phyloP scores from a whole-genome alignment of 1,139 yeast genomes.

The Pneumocystis canis region DNA sequence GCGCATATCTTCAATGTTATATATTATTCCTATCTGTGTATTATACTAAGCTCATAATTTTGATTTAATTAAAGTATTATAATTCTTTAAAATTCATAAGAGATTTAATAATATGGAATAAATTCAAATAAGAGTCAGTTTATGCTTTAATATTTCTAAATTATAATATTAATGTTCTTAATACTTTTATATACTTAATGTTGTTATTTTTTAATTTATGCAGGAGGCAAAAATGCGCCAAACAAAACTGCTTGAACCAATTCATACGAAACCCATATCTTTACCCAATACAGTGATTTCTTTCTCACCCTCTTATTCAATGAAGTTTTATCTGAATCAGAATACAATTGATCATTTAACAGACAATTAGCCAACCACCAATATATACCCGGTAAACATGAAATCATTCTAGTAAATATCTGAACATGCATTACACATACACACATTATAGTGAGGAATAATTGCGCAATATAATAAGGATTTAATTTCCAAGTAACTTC shows the following conservation, averaged over 20 bases:
- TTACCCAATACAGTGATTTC: background rate
- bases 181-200: background rate
- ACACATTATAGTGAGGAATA: conserved; percentile 5
- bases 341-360: background rate
- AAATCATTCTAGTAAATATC: conserved; percentile 1
- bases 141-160: background rate
- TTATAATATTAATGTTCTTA: background rate
- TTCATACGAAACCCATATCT: background rate
- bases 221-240: conserved; percentile 8
- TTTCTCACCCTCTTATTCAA: background rate
- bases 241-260: conserved; percentile 6
- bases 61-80: background rate
- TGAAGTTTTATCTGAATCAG: background rate
- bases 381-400: conserved; percentile 3
- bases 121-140: background rate
- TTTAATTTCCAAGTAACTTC: background rate
- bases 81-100: background rate
- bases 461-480: background rate
- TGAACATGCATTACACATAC: conserved; percentile 9
- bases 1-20: background rate
- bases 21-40: background rate
- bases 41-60: background rate
- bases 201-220: background rate
- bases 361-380: conserved; percentile 3
- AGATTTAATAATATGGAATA: background rate